Base-by-base conservation (phyloP, 345 rosid species). In the Cochlearia excelsa region DNA sequence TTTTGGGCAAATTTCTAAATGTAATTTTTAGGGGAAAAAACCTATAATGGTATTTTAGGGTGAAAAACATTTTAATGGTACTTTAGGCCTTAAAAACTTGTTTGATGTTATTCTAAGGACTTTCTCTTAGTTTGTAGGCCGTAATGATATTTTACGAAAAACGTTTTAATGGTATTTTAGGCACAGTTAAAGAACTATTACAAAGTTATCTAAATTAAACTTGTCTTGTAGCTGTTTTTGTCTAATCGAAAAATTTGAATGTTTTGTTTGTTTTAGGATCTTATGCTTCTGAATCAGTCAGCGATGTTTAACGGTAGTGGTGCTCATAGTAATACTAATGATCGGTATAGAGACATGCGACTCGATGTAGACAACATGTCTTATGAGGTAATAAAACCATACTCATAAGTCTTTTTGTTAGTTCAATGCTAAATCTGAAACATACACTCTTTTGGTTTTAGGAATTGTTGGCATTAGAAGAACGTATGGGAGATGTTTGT, bases 291-390 rank as follows among this genome's bases (percentile, higher is more conserved):
- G 35, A 86, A 93, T 68, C 95, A 79, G 52, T 82, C 95, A 10
- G 68, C 81, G 34, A 37, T 79, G 30, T 71, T 81, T 67, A 91
- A 91, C 6, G 66, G 82, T 56, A 76, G 87, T 37, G 23, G 23
- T 16, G 23, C 23, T 16, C 81, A 83, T 59, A 89, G 80, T 16
- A 67, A 59, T 79, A 27, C 85, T 16, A 16, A 79, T 53, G 99
- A 93, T 54, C 86, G 88, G 47, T 87, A 93, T 56, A 81, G 97
- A 75, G 97, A 93, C 69, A 89, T 93, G 99, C 80, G 99, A 52
- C 99, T 93, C 8, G 99, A 89, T 70, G 95, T 93, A 55, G 99
- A 93, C 79, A 89, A 86, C 76, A 93, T 93, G 99, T 80, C 99
- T 30, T 93, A 93, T 54, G 99, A 93, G 95, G 99, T 16, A 16